Percentiles rank a stretch among this genome's conserved stretches.
Evolutionary conservation across 2,329 filamentous ascomycete species (phyloP).

Genomic region (Falciphora oryzae): DNA sequence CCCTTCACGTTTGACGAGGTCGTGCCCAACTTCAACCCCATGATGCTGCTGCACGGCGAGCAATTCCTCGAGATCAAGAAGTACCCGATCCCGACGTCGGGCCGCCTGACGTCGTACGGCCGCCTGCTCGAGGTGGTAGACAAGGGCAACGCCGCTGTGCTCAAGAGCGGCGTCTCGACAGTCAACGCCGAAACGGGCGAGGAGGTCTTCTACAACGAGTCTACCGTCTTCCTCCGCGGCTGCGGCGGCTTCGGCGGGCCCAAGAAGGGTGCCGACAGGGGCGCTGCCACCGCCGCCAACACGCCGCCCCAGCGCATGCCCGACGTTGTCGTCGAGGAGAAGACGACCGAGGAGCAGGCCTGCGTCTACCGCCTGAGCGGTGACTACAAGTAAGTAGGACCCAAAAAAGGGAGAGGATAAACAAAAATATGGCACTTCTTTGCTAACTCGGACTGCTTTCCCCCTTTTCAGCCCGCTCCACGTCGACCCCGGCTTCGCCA

Average conservation of each 20-base stretch:
- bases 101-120: slow-evolving; percentile 66
- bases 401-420: not conserved
- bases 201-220: slow-evolving; percentile 95
- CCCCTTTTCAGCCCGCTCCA: slow-evolving; percentile 63
- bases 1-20: slow-evolving; percentile 78
- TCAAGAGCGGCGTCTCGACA: slow-evolving; percentile 75
- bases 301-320: slow-evolving; percentile 66
- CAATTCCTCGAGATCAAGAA: slow-evolving; percentile 94
- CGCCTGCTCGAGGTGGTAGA: slow-evolving; percentile 91
- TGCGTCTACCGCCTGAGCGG: slow-evolving; percentile 89
- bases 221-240: slow-evolving; percentile 86
- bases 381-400: slow-evolving; percentile 66
- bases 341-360: slow-evolving; percentile 85
- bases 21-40: slow-evolving; percentile 92
- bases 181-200: slow-evolving; percentile 80
- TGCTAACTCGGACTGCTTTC: not conserved
- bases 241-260: slow-evolving; percentile 85
- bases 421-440: not conserved
- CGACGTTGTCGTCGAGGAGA: slow-evolving; percentile 77
- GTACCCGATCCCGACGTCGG: slow-evolving; percentile 84
- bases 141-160: slow-evolving; percentile 84
- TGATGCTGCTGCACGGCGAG: slow-evolving; percentile 98
- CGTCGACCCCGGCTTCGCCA: slow-evolving; percentile 89
- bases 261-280: slow-evolving; percentile 70
- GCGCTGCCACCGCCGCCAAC: slow-evolving; percentile 74